Evolutionary conservation across 257 asterid genomes (phyloP).

Genomic region (Solanum tarijense): DNA sequence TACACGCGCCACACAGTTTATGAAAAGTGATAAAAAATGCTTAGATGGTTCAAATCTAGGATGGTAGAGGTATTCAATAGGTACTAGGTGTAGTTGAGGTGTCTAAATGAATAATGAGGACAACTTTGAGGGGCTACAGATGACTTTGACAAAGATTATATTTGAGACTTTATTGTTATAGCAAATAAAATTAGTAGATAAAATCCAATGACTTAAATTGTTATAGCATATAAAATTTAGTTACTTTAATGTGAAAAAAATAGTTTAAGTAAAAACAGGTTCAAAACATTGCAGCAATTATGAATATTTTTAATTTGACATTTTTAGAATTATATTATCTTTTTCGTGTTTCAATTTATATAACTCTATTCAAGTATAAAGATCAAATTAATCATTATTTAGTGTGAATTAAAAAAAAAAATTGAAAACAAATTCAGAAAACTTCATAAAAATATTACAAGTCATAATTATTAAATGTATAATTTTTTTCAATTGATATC

Average conservation of each 20-base stretch:
- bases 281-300: not conserved
- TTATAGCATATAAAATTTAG: not conserved
- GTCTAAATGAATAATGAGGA: no score
- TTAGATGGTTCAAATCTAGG: no score
- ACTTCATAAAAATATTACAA: not conserved
- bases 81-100: no score
- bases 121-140: no score
- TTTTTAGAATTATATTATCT: no score
- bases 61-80: no score
- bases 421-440: not conserved
- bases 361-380: not conserved
- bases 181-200: not conserved
- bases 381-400: not conserved
- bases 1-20: no score
- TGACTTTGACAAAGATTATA: no score
- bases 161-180: no score
- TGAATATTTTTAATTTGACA: not conserved
- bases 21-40: no score
- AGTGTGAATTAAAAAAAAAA: accelerated
- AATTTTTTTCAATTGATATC: not conserved
- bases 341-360: not conserved
- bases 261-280: no score
- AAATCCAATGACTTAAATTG: not conserved
- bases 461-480: not conserved
- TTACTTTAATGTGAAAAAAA: not conserved